Base-by-base conservation (phyloP, 208 protist genomes). In the Borovskyia barvae region DNA sequence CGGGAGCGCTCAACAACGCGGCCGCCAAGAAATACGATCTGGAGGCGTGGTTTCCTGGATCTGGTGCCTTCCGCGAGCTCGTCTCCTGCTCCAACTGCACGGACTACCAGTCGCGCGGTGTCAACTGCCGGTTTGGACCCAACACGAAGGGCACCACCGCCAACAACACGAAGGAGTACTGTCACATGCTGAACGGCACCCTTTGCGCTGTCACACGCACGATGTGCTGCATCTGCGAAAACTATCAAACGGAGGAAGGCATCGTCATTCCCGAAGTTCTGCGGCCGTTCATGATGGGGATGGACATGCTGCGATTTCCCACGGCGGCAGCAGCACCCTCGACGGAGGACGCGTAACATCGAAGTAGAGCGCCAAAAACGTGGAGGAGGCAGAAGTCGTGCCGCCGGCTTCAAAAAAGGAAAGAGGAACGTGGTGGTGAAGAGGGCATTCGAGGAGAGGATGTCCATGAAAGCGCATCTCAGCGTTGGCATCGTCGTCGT, bases 81-180 rank as follows among this genome's bases (percentile, higher is more conserved):
- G 99, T 99, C 15, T 99, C 98, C 30, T 99, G 98, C 86, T 99
- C 98, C 15, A 99, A 99, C 87, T 99, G 99, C 85, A 99, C 97
- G 6, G 99, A 99, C 82, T 99, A 99, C 84, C 98, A 99, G 82
- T 80, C 95, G 1, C 90, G 98, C 58, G 70, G 79, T 26, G 82
- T 95, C 9, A 93, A 95, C 75, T 95, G 87, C 80, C 86, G 92
- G 43, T 95, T 75, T 58, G 89, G 92, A 17, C 84, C 89, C 12
- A 94, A 93, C 66, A 55, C 77, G n/a, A 75, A 78, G 46, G 90
- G 86, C 37, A 62, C 75, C 39, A 51, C 75, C 28, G 77, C 77
- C 6, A 86, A 80, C 58, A 79, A 70, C 43, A 80, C 80, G 26
- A 99, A 99, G 80, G 87, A 98, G 70, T 99, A 99, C 77, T 97